Conservation (phyloP, 495 filamentous ascomycete species). For the Penicillium lividum region DNA sequence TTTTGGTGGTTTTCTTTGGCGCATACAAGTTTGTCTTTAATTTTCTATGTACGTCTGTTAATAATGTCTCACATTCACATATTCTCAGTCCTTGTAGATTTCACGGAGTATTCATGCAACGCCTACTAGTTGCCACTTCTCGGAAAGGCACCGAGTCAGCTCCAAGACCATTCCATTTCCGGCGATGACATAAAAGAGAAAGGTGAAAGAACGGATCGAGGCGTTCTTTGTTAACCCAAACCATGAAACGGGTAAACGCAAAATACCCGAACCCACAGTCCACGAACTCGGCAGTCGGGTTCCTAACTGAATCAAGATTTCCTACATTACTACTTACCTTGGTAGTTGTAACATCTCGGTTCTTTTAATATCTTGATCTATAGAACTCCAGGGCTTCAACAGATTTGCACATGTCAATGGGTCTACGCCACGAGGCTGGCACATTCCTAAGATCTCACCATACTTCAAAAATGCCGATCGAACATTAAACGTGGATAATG, state of each 20-base stretch:
- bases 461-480: neutral
- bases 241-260: neutral
- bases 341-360: too few relatives aligned
- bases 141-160: neutral
- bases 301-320: neutral
- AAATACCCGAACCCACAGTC: neutral
- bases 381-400: neutral
- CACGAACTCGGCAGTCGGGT: neutral
- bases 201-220: constrained; percentile 1
- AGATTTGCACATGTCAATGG: neutral
- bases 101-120: too few relatives aligned
- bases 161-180: neutral
- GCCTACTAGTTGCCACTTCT: neutral
- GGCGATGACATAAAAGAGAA: constrained; percentile 1
- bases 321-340: too few relatives aligned
- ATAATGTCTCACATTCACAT: constrained; percentile 6
- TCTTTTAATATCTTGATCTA: too few relatives aligned
- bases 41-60: constrained; percentile 18
- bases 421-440: neutral
- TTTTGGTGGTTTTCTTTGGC: constrained; percentile 16
- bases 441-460: neutral
- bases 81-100: neutral
- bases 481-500: neutral
- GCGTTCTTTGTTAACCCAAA: neutral
- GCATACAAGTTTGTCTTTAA: constrained; percentile 21